Evolutionary conservation across 2,329 filamentous ascomycete genomes (phyloP).

Genomic region (Gyromitra esculenta): DNA sequence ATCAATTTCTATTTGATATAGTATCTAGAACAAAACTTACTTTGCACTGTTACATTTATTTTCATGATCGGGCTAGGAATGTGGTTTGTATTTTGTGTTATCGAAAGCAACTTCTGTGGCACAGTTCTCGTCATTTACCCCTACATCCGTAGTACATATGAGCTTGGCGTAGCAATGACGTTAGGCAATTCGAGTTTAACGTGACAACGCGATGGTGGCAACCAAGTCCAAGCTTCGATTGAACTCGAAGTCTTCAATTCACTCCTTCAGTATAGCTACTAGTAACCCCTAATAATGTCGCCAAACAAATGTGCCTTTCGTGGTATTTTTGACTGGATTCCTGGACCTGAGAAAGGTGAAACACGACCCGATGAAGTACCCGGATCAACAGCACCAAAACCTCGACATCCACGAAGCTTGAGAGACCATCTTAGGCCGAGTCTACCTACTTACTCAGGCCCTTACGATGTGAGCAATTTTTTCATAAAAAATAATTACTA

Average conservation of each 20-base stretch:
- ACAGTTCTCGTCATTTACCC: no score
- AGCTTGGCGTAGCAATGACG: slow-evolving; percentile 18
- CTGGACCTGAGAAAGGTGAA: slow-evolving; percentile 21
- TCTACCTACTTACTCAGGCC: slow-evolving; percentile 31
- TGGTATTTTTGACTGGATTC: slow-evolving; percentile 35
- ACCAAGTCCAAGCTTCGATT: background rate
- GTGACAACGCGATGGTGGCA: slow-evolving; percentile 8
- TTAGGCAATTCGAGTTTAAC: slow-evolving; percentile 12
- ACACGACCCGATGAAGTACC: slow-evolving; percentile 31
- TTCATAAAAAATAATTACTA: background rate
- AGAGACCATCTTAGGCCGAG: slow-evolving; percentile 29
- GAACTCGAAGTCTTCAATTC: slow-evolving; percentile 7
- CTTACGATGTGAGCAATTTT: slow-evolving; percentile 24
- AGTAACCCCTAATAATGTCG: background rate
- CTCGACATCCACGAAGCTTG: slow-evolving; percentile 26
- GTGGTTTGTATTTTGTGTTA: no score
- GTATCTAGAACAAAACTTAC: no score
- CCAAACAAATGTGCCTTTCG: slow-evolving; percentile 9
- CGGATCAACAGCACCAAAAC: slow-evolving; percentile 21
- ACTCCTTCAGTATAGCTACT: background rate
- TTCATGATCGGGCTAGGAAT: no score
- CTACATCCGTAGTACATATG: background rate
- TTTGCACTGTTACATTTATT: no score
- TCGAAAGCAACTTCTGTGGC: no score
- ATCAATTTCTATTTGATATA: no score